These are phyloP conservation scores for Herpomyces periplanetae DNA, from an alignment of 2,329 filamentous ascomycete species.

Conservation along the genomic window DNA sequence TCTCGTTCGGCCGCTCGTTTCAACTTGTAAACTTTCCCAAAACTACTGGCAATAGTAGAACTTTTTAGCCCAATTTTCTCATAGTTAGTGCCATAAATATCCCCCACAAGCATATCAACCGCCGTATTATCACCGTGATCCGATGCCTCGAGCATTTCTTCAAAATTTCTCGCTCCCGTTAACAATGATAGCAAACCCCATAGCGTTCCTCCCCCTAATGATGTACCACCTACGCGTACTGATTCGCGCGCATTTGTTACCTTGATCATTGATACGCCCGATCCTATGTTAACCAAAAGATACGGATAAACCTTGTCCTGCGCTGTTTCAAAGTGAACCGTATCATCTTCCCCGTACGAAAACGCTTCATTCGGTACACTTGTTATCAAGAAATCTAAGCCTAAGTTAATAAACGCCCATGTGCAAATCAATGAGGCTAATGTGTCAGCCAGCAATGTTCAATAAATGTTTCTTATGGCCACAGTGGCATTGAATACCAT, in stretches of 20 bases:
- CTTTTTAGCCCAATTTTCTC: conserved; percentile 83
- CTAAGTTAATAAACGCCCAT: too few species aligned
- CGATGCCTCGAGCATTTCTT: conserved; percentile 78
- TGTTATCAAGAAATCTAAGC: conserved; percentile 91
- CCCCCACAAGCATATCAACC: conserved; percentile 84
- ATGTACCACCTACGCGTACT: conserved; percentile 70
- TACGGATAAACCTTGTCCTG: conserved; percentile 68
- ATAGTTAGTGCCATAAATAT: conserved; percentile 89
- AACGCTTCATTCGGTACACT: conserved; percentile 92
- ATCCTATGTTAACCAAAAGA: conserved; percentile 87
- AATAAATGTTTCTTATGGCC: too few species aligned
- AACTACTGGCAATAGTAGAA: conserved; percentile 74
- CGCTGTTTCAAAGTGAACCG: conserved; percentile 53
- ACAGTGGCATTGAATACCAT: too few species aligned
- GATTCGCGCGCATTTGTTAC: conserved; percentile 59
- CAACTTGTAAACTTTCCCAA: conserved; percentile 82
- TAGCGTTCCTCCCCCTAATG: conserved; percentile 74
- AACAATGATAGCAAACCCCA: conserved; percentile 76
- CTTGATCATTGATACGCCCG: conserved; percentile 84
- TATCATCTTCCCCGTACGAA: conserved; percentile 53
- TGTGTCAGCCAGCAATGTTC: too few species aligned
- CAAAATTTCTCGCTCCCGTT: conserved; percentile 76
- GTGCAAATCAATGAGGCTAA: too few species aligned
- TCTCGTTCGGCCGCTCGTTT: conserved; percentile 43
- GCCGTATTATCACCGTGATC: conserved; percentile 63